Conservation (phyloP, 1,284 basidiomycete genomes). For the Malassezia nana region DNA sequence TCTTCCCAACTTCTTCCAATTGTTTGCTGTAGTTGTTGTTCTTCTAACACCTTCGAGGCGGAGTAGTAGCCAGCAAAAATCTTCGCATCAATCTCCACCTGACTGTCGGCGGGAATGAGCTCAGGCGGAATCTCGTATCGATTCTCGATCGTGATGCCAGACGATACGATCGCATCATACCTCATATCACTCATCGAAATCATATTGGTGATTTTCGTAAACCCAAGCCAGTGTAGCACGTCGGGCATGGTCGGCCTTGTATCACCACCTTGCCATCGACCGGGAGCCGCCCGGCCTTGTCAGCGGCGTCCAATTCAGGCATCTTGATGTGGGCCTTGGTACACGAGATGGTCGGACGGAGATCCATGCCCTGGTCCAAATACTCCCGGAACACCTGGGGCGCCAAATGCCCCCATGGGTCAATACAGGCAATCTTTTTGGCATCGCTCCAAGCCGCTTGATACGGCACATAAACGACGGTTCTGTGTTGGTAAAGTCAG, state of each 20-base stretch:
- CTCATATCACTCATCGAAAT: slow-evolving; percentile 90
- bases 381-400: slow-evolving; percentile 62
- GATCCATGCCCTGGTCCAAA: slow-evolving; percentile 46
- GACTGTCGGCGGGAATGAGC: slow-evolving; percentile 31
- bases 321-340: slow-evolving; percentile 76
- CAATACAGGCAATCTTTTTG: slow-evolving; percentile 79
- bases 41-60: not conserved
- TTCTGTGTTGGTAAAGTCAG: slow-evolving; percentile 67
- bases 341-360: slow-evolving; percentile 54
- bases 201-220: slow-evolving; percentile 34
- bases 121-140: slow-evolving; percentile 41
- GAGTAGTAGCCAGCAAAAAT: slow-evolving; percentile 62
- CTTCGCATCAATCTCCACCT: slow-evolving; percentile 47
- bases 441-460: slow-evolving; percentile 71
- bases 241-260: slow-evolving; percentile 77
- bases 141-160: slow-evolving; percentile 69
- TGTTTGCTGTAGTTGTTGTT: not conserved
- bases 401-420: slow-evolving; percentile 86
- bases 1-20: not conserved
- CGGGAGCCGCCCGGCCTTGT: slow-evolving; percentile 60
- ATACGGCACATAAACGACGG: slow-evolving; percentile 74
- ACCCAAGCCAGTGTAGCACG: slow-evolving; percentile 55
- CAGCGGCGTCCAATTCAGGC: slow-evolving; percentile 76
- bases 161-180: slow-evolving; percentile 69
- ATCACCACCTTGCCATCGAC: slow-evolving; percentile 69